Evolutionary conservation across 805 yeast genomes (phyloP).

Genomic region (Cyberlindnera japonica): DNA sequence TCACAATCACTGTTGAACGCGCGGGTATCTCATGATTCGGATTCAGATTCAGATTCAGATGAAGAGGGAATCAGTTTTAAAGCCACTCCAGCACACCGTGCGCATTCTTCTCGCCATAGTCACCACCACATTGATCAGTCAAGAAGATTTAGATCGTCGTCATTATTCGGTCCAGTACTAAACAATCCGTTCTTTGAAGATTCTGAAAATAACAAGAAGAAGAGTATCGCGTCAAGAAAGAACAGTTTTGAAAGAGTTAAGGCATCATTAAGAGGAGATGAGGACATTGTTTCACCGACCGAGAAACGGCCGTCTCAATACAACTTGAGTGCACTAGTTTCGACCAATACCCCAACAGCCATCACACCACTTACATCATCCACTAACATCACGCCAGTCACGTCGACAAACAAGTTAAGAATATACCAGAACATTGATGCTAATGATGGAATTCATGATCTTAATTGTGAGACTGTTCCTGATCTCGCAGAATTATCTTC

Average conservation of each 20-base stretch:
- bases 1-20: slow-evolving; percentile 23
- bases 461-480: slow-evolving; percentile 15
- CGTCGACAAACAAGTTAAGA: slow-evolving; percentile 5
- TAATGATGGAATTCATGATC: slow-evolving; percentile 23
- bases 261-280: slow-evolving; percentile 12
- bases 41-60: slow-evolving; percentile 22
- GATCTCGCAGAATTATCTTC: slow-evolving; percentile 26
- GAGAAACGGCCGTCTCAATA: not conserved
- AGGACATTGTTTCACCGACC: slow-evolving; percentile 14
- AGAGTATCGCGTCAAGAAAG: slow-evolving; percentile 6
- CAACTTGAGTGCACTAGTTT: slow-evolving; percentile 1
- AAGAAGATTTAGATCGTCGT: slow-evolving; percentile 26
- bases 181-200: slow-evolving; percentile 23
- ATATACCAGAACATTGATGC: slow-evolving; percentile 26
- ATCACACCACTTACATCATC: slow-evolving; percentile 9
- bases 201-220: too few species aligned
- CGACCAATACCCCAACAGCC: slow-evolving; percentile 2
- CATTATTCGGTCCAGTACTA: slow-evolving; percentile 25
- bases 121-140: slow-evolving; percentile 10
- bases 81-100: slow-evolving; percentile 17
- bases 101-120: slow-evolving; percentile 4
- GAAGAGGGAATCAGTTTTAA: slow-evolving; percentile 28
- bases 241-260: slow-evolving; percentile 16
- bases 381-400: slow-evolving; percentile 4
- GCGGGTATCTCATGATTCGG: slow-evolving; percentile 13